Evolutionary conservation across 371 early-diverging fungal genomes (phyloP).

Genomic region (Lichtheimia ramosa): DNA sequence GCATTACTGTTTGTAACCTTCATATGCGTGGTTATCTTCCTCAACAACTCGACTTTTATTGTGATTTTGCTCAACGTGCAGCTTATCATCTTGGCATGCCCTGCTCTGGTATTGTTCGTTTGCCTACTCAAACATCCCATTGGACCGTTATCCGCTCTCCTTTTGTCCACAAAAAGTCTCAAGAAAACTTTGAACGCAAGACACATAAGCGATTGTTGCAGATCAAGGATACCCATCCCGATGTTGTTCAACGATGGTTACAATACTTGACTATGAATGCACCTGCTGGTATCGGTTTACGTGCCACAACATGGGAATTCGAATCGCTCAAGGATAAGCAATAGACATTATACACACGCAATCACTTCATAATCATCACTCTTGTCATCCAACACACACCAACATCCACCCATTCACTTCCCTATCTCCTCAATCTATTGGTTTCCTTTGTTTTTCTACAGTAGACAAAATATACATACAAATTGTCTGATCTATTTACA

Average conservation of each 20-base stretch:
- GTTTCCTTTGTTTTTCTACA: too few relatives aligned
- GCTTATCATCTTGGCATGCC: slow-evolving; percentile 80
- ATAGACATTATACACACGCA: neutral
- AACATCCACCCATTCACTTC: too few relatives aligned
- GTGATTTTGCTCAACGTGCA: slow-evolving; percentile 82
- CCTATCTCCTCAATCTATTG: too few relatives aligned
- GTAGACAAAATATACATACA: neutral
- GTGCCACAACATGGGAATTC: slow-evolving; percentile 69
- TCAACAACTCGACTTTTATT: slow-evolving; percentile 84
- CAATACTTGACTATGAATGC: slow-evolving; percentile 73
- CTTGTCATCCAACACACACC: too few relatives aligned
- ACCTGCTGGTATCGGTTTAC: slow-evolving; percentile 79
- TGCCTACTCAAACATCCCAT: slow-evolving; percentile 78
- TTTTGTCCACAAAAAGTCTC: slow-evolving; percentile 95
- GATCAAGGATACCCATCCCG: slow-evolving; percentile 78
- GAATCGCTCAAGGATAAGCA: slow-evolving; percentile 36
- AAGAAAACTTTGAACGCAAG: slow-evolving; percentile 93
- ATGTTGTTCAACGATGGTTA: slow-evolving; percentile 77
- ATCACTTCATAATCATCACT: neutral
- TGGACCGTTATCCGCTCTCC: slow-evolving; percentile 94
- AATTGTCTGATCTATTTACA: neutral
- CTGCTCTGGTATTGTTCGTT: slow-evolving; percentile 69
- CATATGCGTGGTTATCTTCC: slow-evolving; percentile 74
- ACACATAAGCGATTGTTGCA: slow-evolving; percentile 85
- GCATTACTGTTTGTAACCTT: slow-evolving; percentile 72